Evolutionary conservation across 176 grass and related monocot genomes (phyloP), one percentile per base, ranked within the genome.

Genomic region (Echinochloa phyllopogon): DNA sequence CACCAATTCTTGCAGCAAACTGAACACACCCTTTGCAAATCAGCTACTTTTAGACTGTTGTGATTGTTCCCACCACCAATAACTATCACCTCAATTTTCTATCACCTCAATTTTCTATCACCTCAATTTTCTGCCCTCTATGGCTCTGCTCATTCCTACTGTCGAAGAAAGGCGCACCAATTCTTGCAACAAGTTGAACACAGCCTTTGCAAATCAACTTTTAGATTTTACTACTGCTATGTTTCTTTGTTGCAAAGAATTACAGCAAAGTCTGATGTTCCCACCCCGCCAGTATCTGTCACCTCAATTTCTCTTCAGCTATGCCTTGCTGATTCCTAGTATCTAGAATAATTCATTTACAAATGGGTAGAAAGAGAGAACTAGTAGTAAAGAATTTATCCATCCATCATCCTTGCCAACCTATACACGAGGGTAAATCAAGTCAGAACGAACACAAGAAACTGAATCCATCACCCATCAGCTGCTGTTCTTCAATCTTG

Each of bases 401-500:
- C 38, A 51, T 10, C 18, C 29, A 33, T 75, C 13, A 58, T 75
- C 14, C 21, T 55, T 24, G 70, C 50, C 36, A 27, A 41, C 43
- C 38, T 78, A 79, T 88, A 79, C 41, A 24, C 7, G 5, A 24
- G 1, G 18, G 17, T 18, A 42, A 20, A 16, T 10, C 1, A 65
- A 70, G 4, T 17, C 42, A 52, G 66, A 39, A 43, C 16, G 39
- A 65, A 29, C 23, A 18, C 48, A 84, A 80, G 49, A 80, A 79
- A 52, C 8, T 21, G 20, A 65, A 84, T 23, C 10, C 9, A 33
- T 33, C 29, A 33, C 29, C 29, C 29, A 33, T 33, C 29, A 53
- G 23, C 37, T 16, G 24, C 53, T 80, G 45, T 52, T 80, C 29
- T 38, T 55, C 16, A 74, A 53, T 20, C 69, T 87, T 87, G 69